Conservation (phyloP, 768 basidiomycete species). For the Podaxis sp. region DNA sequence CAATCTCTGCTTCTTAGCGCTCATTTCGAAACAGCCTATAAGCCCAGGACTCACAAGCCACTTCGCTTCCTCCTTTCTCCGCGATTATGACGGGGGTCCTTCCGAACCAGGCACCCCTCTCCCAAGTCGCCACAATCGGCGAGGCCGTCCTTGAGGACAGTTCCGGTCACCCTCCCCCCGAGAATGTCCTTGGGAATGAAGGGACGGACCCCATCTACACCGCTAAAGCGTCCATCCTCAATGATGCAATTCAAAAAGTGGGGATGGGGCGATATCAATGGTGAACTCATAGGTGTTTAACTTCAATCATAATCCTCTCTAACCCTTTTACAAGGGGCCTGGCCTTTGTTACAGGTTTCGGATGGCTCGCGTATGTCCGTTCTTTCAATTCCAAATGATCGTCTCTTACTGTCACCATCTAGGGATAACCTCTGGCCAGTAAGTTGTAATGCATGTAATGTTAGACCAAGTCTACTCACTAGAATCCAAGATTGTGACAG, state of each 20-base stretch:
- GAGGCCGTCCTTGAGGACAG: background rate
- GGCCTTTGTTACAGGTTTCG: conserved; percentile 31
- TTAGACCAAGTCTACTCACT: background rate
- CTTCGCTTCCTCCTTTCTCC: background rate
- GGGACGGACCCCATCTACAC: conserved; percentile 13
- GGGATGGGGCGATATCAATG: conserved; percentile 33
- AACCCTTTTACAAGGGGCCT: conserved; percentile 22
- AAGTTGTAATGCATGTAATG: background rate
- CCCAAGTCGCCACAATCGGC: background rate
- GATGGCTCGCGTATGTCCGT: conserved; percentile 29
- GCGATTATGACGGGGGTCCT: background rate
- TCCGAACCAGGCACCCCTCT: background rate
- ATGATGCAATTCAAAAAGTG: conserved; percentile 20
- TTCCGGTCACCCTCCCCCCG: background rate
- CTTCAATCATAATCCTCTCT: background rate
- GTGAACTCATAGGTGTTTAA: conserved; percentile 17
- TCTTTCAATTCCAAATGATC: background rate
- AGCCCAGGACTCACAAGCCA: background rate
- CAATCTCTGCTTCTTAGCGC: background rate
- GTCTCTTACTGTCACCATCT: background rate
- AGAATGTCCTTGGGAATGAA: conserved; percentile 7
- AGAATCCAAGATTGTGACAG: conserved; percentile 25
- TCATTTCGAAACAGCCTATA: background rate
- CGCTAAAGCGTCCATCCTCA: conserved; percentile 15
- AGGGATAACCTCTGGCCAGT: conserved; percentile 33